phyloP scores from a whole-genome alignment of 805 yeast species.

The Candida hungchunana region DNA sequence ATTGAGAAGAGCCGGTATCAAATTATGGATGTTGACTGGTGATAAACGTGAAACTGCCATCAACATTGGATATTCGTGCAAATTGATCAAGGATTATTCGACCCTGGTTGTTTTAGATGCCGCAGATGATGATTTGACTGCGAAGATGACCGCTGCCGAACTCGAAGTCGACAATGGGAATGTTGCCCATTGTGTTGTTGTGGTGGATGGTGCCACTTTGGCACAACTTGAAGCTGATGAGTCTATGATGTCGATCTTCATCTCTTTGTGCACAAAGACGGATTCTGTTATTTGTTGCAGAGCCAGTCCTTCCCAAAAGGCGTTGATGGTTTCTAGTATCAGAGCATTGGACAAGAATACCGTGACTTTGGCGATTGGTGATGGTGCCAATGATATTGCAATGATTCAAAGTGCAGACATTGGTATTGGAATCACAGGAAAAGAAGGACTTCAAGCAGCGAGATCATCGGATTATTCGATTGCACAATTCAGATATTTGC shows the following conservation, averaged over 20 bases:
- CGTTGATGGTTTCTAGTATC: constrained; percentile 79
- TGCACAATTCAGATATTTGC: constrained; percentile 85
- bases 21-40: constrained; percentile 98
- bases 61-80: constrained; percentile 93
- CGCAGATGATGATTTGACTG: constrained; percentile 54
- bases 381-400: constrained; percentile 98
- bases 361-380: constrained; percentile 95
- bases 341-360: constrained; percentile 60
- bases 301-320: constrained; percentile 96
- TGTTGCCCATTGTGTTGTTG: constrained; percentile 92
- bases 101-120: constrained; percentile 69
- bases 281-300: constrained; percentile 94
- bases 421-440: constrained; percentile 96
- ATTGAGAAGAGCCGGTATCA: constrained; percentile 87
- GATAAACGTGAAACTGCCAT: constrained; percentile 98
- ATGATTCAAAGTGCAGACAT: constrained; percentile 99
- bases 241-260: constrained; percentile 66
- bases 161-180: constrained; percentile 66
- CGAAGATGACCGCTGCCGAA: constrained; percentile 69
- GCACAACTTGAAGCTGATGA: constrained; percentile 67
- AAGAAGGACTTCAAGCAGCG: constrained; percentile 96
- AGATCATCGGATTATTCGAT: constrained; percentile 91
- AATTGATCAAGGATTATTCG: constrained; percentile 87
- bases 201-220: constrained; percentile 90
- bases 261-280: constrained; percentile 80